Evolutionary conservation across 192 early-diverging fungal species (phyloP), one percentile per base, ranked within the genome.

Genomic region (Podila clonocystis): DNA sequence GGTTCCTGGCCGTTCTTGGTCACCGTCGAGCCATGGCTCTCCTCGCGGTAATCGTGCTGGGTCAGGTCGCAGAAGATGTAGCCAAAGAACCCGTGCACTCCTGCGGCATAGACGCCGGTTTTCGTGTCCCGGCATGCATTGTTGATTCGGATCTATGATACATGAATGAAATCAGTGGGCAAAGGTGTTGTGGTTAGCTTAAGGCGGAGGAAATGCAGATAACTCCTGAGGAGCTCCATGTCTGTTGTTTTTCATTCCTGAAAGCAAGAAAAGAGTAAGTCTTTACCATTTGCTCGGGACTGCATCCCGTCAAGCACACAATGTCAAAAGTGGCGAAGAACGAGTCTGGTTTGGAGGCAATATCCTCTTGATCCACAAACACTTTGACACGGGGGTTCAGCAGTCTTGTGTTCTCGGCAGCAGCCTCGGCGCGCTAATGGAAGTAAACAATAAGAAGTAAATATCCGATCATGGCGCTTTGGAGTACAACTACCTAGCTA

Each of bases 21-120:
- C 57, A 50, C 38, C 33, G n/a, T 26, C 75, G 52, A 74, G n/a
- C 26, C n/a, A 38, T 49, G 29, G 36, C 65, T 85, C 76, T 86
- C 89, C 89, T 82, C 79, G 28, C 82, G 72, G 74, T 85, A 96
- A 7, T 84, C 67, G 73, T 96, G 92, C 7, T 86, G 59, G 2
- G 62, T 75, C 33, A 96, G 75, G 83, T 98, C 96, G 69, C 89
- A 89, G 76, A 97, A 97, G n/a, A 95, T 90, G 82, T 90, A 98
- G 13, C 96, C 96, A 67, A 87, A 88, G 50, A 92, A 84, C 9
- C 96, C 97, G 67, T 89, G 88, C 0, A 89, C 82, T 63, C 86
- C 91, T 28, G 93, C 89, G 15, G 85, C 83, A 82, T 93, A 95
- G 59, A 85, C 87, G 59, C 87, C 94, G 85, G 85, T 92, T 70